These are phyloP conservation scores for Podospora didyma DNA, from an alignment of 495 filamentous ascomycete species.

Conservation along the genomic window DNA sequence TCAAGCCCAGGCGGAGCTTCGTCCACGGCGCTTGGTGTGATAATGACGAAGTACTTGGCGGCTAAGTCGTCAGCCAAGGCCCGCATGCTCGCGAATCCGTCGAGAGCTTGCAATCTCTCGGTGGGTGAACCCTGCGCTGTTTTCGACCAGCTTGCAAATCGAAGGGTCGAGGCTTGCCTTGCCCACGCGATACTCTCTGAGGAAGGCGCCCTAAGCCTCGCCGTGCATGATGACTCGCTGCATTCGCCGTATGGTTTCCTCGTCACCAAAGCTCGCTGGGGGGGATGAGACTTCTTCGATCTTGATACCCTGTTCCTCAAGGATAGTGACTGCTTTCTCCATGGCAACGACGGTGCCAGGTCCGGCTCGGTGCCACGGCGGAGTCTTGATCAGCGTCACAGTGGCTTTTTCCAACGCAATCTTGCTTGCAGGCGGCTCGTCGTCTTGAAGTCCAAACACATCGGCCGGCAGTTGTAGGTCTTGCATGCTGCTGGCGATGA, in stretches of 20 bases:
- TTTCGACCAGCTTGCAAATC: conserved; percentile 42
- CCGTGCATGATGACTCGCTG: conserved; percentile 26
- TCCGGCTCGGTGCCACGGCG: conserved; percentile 45
- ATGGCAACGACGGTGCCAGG: conserved; percentile 42
- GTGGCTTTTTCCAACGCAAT: conserved; percentile 32
- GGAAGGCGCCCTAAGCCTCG: conserved; percentile 42
- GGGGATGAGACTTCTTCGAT: background rate
- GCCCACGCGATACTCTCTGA: conserved; percentile 40
- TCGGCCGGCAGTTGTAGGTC: conserved; percentile 48
- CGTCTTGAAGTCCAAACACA: conserved; percentile 47
- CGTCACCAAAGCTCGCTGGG: background rate
- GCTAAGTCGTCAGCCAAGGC: conserved; percentile 45
- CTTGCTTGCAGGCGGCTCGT: conserved; percentile 24
- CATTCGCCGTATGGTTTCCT: background rate
- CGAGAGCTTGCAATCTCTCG: conserved; percentile 41
- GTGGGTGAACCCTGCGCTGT: conserved; percentile 29
- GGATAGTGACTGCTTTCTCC: conserved; percentile 33
- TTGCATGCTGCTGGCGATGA: conserved; percentile 44
- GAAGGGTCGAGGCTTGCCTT: conserved; percentile 35
- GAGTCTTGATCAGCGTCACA: conserved; percentile 46
- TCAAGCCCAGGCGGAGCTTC: conserved; percentile 44
- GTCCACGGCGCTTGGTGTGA: conserved; percentile 47
- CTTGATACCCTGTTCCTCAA: conserved; percentile 13
- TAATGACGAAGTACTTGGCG: conserved; percentile 39
- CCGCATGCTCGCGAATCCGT: conserved; percentile 41